Evolutionary conservation across 495 filamentous ascomycete genomes (phyloP).

Genomic region (Lasiosphaeria miniovina): DNA sequence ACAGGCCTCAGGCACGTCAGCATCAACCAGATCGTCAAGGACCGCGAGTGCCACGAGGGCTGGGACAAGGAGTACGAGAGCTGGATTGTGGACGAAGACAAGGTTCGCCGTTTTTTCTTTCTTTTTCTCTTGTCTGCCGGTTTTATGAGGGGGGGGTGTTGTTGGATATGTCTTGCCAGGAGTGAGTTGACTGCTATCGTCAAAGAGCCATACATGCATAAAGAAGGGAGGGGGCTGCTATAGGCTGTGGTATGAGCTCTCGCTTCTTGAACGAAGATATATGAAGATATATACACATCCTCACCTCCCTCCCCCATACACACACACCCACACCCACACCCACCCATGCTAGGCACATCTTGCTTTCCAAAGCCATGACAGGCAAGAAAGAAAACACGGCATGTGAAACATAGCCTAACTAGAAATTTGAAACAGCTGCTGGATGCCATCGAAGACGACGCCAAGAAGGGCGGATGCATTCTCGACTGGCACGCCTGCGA

Average conservation of each 20-base stretch:
- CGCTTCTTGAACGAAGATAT: too few relatives aligned
- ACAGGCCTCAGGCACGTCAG: conserved; percentile 69
- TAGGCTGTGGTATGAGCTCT: too few relatives aligned
- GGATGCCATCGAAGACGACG: conserved; percentile 82
- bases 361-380: too few relatives aligned
- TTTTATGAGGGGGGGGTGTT: too few relatives aligned
- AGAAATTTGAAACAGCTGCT: conserved; percentile 57
- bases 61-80: conserved; percentile 80
- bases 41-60: conserved; percentile 74
- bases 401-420: not conserved
- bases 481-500: conserved; percentile 99
- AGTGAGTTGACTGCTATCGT: too few relatives aligned
- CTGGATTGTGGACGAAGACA: conserved; percentile 96
- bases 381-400: too few relatives aligned
- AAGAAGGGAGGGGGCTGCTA: too few relatives aligned
- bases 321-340: not conserved
- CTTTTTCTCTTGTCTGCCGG: not conserved
- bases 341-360: too few relatives aligned
- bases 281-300: too few relatives aligned
- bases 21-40: conserved; percentile 89
- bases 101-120: conserved; percentile 43
- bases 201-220: too few relatives aligned
- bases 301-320: not conserved
- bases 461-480: conserved; percentile 77
- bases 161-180: too few relatives aligned